Base-by-base conservation (phyloP, 495 filamentous ascomycete genomes). In the Xylaria grammica region DNA sequence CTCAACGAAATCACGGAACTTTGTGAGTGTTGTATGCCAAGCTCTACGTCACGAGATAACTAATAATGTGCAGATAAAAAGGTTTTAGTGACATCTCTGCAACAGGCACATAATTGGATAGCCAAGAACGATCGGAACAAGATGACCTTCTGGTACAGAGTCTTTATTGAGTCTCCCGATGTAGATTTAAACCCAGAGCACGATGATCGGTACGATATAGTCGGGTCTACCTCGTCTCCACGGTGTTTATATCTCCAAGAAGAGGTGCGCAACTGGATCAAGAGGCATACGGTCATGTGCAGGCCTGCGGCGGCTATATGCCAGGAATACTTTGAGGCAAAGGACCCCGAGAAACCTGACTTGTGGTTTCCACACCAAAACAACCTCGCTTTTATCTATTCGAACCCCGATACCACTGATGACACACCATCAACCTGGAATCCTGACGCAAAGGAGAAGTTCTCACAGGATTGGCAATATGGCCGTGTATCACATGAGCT, bases 91-190 rank as follows among this genome's bases (percentile, higher is more conserved):
- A 95, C 91, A 0, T 90, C 90, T 55, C 83, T 97, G 13, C 94
- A 97, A 75, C 92, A 94, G 71, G 85, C 94, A 29, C 93, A 97
- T 72, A 97, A 97, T 69, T 90, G 94, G 76, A 90, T 93, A 29
- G 91, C 92, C 77, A 90, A 92, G 67, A 96, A 97, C 60, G 93
- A 97, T 75, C 85, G 91, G 32, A 90, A 91, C 57, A 97, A 97
- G 78, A 90, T 96, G 81, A 83, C 91, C 3, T 89, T 97, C 29
- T 97, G 93, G 93, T 81, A 92, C 44, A 90, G 92, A 40, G 79
- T 85, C 70, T 81, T 97, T 1, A 82, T 81, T 36, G 84, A 82
- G 22, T 71, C 66, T 19, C 74, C 72, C 6, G 68, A 71, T 19
- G 71, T 71, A 13, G 65, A 85, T 76, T 72, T 67, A 4, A 76